phyloP scores from a whole-genome alignment of 345 rosid genomes.

The Lepidium aucheri region DNA sequence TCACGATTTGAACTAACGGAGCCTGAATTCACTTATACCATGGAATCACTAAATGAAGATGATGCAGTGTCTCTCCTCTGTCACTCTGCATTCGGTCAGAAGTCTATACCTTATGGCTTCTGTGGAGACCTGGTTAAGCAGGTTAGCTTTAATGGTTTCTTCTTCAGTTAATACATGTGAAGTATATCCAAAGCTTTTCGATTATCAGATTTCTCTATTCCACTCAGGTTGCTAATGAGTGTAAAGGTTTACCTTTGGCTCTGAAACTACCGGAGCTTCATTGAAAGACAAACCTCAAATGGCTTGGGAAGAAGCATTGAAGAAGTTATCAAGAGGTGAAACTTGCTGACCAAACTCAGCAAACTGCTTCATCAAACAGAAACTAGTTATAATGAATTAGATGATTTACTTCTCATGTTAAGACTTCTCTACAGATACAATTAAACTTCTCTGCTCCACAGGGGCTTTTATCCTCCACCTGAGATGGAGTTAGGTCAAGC shows the following conservation, averaged over 20 bases:
- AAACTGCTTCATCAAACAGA: slow-evolving; percentile 66
- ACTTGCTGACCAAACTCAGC: slow-evolving; percentile 66
- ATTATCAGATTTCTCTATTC: neutral
- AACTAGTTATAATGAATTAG: neutral
- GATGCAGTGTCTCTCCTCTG: slow-evolving; percentile 33
- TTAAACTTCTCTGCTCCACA: too few relatives aligned
- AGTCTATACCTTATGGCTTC: slow-evolving; percentile 32
- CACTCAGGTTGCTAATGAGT: slow-evolving; percentile 56
- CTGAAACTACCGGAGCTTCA: slow-evolving; percentile 82
- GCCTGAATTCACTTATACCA: slow-evolving; percentile 33
- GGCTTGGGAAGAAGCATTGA: slow-evolving; percentile 23
- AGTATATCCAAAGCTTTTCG: neutral
- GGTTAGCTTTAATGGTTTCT: slow-evolving; percentile 33
- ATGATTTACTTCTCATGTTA: too few relatives aligned
- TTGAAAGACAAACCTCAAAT: slow-evolving; percentile 45
- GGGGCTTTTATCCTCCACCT: too few relatives aligned
- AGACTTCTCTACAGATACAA: too few relatives aligned
- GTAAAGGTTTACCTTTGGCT: slow-evolving; percentile 85
- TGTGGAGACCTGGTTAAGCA: slow-evolving; percentile 52
- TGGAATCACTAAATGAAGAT: slow-evolving; percentile 49
- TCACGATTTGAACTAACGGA: slow-evolving; percentile 52
- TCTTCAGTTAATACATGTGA: neutral
- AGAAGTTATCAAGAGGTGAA: slow-evolving; percentile 52
- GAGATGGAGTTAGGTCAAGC: too few relatives aligned
- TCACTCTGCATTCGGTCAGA: slow-evolving; percentile 35